These are phyloP conservation scores for Plectosphaerella plurivora DNA, from an alignment of 2,329 filamentous ascomycete species.

Conservation along the genomic window DNA sequence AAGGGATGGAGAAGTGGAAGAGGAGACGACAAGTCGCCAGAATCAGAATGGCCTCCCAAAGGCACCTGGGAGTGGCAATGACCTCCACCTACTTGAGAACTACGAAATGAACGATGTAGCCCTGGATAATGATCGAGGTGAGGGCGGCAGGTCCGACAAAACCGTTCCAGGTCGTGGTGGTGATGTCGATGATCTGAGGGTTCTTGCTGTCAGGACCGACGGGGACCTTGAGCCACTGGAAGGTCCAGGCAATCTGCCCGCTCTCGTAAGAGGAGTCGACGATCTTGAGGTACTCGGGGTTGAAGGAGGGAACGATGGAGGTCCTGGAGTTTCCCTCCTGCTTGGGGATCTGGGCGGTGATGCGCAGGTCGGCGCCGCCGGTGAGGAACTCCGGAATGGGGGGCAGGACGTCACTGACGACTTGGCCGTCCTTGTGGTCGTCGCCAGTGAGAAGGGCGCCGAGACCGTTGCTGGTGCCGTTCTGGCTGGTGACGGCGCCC, in stretches of 20 bases:
- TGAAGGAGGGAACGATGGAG: neutral
- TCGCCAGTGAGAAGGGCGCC: no score
- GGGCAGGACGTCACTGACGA: neutral
- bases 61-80: no score
- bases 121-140: neutral
- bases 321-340: neutral
- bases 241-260: constrained; percentile 1
- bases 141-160: neutral
- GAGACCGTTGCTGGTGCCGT: no score
- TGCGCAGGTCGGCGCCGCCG: neutral
- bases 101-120: neutral
- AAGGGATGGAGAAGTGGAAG: no score
- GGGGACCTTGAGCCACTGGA: neutral
- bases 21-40: no score
- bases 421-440: neutral
- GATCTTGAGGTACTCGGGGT: neutral
- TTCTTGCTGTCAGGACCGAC: neutral
- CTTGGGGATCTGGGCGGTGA: constrained; percentile 1
- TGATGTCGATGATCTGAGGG: constrained; percentile 2
- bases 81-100: no score
- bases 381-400: neutral
- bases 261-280: neutral
- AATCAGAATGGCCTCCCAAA: no score
- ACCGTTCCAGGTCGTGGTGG: neutral
- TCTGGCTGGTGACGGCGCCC: no score